Evolutionary conservation across 1,284 basidiomycete genomes (phyloP).

Genomic region (Sphagnurus paluster): DNA sequence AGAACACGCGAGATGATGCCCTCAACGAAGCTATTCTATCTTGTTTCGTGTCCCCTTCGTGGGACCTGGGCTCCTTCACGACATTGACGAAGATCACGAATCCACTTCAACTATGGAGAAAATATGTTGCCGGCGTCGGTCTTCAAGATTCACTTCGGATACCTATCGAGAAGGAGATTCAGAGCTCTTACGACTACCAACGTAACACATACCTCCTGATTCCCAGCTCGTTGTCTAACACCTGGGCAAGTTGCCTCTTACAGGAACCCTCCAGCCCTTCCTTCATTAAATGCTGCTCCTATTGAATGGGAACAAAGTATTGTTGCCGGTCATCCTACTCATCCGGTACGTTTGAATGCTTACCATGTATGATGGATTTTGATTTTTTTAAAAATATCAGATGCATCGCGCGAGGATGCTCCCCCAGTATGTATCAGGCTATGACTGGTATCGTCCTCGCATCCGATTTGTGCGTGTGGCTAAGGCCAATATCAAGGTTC

Average conservation of each 20-base stretch:
- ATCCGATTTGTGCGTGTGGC: slow-evolving; percentile 45
- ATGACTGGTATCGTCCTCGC: slow-evolving; percentile 49
- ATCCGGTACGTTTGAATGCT: slow-evolving; percentile 38
- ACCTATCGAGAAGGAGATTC: slow-evolving; percentile 42
- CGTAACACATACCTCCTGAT: slow-evolving; percentile 25
- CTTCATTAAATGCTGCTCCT: slow-evolving; percentile 36
- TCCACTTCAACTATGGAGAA: slow-evolving; percentile 43
- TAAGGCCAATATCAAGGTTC: slow-evolving; percentile 32
- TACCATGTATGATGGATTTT: too few relatives aligned
- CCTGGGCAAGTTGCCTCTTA: slow-evolving; percentile 36
- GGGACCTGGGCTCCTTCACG: slow-evolving; percentile 32
- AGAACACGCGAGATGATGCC: slow-evolving; percentile 17
- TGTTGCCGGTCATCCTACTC: slow-evolving; percentile 53
- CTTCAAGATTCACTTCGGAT: slow-evolving; percentile 36
- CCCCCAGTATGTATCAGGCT: slow-evolving; percentile 28
- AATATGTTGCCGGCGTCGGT: slow-evolving; percentile 40
- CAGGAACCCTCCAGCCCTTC: slow-evolving; percentile 40
- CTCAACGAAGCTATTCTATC: slow-evolving; percentile 28
- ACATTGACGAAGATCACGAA: slow-evolving; percentile 28
- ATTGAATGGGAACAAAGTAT: slow-evolving; percentile 57
- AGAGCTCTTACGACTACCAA: slow-evolving; percentile 50
- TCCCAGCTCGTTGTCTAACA: neutral
- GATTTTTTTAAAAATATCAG: too few relatives aligned
- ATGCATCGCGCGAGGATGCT: slow-evolving; percentile 52
- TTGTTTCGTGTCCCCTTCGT: slow-evolving; percentile 30